Evolutionary conservation across 2,329 filamentous ascomycete genomes (phyloP).

Genomic region (Cordyceps cateniannulata): DNA sequence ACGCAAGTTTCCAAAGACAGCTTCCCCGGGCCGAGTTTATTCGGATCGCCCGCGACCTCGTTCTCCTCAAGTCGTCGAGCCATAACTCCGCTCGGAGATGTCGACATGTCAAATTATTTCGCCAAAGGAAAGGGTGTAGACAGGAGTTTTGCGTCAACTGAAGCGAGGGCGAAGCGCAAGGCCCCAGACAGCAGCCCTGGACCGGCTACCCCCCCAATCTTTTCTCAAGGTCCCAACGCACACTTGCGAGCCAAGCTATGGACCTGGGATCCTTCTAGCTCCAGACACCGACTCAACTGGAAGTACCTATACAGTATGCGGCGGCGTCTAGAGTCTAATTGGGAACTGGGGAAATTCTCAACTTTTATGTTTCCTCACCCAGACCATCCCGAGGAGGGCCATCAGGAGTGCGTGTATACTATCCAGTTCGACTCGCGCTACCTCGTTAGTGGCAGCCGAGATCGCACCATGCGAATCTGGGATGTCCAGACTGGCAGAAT

Average conservation of each 20-base stretch:
- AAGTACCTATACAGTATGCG: conserved; percentile 88
- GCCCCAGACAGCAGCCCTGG: conserved; percentile 28
- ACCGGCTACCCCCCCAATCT: conserved; percentile 24
- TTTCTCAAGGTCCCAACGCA: conserved; percentile 25
- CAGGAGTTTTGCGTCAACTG: conserved; percentile 22
- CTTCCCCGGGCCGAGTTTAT: conserved; percentile 24
- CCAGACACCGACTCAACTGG: conserved; percentile 71
- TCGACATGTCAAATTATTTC: conserved; percentile 23
- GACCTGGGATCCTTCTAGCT: conserved; percentile 42
- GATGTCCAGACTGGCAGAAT: conserved; percentile 75
- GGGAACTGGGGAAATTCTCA: conserved; percentile 72
- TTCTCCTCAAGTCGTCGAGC: conserved; percentile 24
- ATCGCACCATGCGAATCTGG: conserved; percentile 85
- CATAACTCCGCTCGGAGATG: conserved; percentile 22
- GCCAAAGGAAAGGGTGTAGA: conserved; percentile 25
- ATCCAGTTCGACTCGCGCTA: conserved; percentile 82
- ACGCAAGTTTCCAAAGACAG: conserved; percentile 20
- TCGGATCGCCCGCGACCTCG: conserved; percentile 27
- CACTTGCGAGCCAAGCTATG: conserved; percentile 41
- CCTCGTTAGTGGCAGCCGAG: conserved; percentile 88
- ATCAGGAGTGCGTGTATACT: conserved; percentile 90
- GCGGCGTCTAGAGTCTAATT: conserved; percentile 79
- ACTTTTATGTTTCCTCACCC: conserved; percentile 92
- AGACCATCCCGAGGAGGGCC: conserved; percentile 70
- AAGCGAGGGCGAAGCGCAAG: conserved; percentile 30